Evolutionary conservation across 805 yeast genomes (phyloP).

Genomic region (Ogataea nakhonphanomensis): DNA sequence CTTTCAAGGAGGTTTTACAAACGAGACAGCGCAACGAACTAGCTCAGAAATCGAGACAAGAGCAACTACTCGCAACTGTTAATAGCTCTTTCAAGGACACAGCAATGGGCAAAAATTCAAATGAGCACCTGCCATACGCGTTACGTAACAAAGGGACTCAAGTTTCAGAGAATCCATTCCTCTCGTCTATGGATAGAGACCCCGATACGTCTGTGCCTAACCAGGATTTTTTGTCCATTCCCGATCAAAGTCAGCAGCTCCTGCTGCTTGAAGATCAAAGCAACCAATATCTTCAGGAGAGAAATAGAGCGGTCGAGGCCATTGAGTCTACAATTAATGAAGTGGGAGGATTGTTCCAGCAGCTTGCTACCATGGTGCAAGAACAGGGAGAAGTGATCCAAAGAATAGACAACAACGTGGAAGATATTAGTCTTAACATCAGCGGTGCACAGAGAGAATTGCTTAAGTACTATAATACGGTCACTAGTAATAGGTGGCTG

Average conservation of each 20-base stretch:
- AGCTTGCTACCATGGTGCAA: constrained; percentile 94
- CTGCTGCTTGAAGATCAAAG: constrained; percentile 83
- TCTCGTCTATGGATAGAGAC: constrained; percentile 24
- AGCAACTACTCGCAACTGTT: constrained; percentile 66
- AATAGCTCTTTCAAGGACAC: constrained; percentile 18
- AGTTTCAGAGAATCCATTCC: constrained; percentile 37
- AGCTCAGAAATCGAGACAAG: constrained; percentile 76
- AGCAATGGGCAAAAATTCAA: constrained; percentile 5
- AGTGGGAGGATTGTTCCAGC: constrained; percentile 91
- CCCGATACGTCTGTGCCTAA: constrained; percentile 33
- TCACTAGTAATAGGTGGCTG: constrained; percentile 89
- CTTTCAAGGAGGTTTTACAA: constrained; percentile 86
- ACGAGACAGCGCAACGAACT: constrained; percentile 81
- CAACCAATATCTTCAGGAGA: constrained; percentile 69
- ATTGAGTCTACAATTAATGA: constrained; percentile 97
- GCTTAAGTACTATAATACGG: constrained; percentile 81
- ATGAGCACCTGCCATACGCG: constrained; percentile 26
- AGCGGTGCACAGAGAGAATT: constrained; percentile 93
- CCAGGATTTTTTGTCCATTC: constrained; percentile 61
- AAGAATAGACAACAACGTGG: constrained; percentile 91
- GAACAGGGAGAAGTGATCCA: constrained; percentile 97
- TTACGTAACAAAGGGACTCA: constrained; percentile 21
- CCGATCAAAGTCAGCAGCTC: constrained; percentile 81
- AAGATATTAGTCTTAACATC: constrained; percentile 85
- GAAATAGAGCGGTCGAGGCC: constrained; percentile 90